Evolutionary conservation across 768 basidiomycete genomes (phyloP).

Genomic region (Podaxis sp.): DNA sequence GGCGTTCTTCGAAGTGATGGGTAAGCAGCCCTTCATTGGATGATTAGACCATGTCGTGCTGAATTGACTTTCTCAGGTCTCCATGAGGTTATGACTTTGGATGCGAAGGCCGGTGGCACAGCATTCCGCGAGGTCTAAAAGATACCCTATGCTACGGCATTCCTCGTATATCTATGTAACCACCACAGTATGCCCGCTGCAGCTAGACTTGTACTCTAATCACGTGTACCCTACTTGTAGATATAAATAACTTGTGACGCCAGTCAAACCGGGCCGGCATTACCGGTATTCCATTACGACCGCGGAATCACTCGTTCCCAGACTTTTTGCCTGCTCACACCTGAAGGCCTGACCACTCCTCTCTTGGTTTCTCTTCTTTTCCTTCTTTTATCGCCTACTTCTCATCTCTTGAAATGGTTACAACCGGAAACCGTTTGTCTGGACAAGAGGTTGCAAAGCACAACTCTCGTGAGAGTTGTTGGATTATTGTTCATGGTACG

Average conservation of each 20-base stretch:
- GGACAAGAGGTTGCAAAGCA: slow-evolving; percentile 32
- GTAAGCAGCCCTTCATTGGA: slow-evolving; percentile 26
- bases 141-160: not conserved
- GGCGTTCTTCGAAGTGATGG: slow-evolving; percentile 77
- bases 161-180: not conserved
- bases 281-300: not conserved
- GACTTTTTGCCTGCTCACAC: not conserved
- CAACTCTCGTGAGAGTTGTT: slow-evolving; percentile 34
- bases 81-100: slow-evolving; percentile 4
- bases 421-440: slow-evolving; percentile 21
- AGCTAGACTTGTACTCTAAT: slow-evolving; percentile 5
- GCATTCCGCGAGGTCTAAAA: slow-evolving; percentile 9
- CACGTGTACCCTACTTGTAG: not conserved
- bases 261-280: not conserved
- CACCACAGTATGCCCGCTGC: not conserved
- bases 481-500: slow-evolving; percentile 80
- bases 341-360: not conserved
- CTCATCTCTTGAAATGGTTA: slow-evolving; percentile 25
- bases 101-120: slow-evolving; percentile 9
- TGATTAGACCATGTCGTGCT: not conserved
- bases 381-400: not conserved
- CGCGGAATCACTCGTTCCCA: not conserved
- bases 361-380: not conserved
- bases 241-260: not conserved
- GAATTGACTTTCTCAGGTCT: not conserved